phyloP scores from a whole-genome alignment of 2,329 filamentous ascomycete genomes.

The Aspergillus persii region DNA sequence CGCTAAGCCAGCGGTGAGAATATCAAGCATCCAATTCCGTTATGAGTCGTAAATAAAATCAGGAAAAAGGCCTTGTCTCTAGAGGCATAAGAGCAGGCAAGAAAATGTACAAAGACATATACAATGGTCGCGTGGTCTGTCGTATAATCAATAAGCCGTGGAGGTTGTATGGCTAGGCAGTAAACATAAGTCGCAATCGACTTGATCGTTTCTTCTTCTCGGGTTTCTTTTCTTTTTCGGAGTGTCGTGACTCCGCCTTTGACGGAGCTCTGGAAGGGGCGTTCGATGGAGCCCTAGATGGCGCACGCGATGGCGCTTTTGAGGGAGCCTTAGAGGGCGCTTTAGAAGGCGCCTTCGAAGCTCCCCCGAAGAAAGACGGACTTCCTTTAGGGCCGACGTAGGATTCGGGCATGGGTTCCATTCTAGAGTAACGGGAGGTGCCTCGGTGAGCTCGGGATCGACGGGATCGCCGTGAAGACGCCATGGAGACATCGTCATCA shows the following conservation, averaged over 20 bases:
- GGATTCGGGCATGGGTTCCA: slow-evolving; percentile 18
- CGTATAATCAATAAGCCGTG: background rate
- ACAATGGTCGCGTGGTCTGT: slow-evolving; percentile 9
- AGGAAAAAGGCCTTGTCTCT: background rate
- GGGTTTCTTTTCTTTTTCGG: slow-evolving; percentile 27
- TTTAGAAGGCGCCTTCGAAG: slow-evolving; percentile 14
- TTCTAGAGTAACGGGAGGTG: slow-evolving; percentile 16
- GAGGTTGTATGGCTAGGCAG: slow-evolving; percentile 16
- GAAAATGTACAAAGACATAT: slow-evolving; percentile 26
- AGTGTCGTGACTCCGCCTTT: slow-evolving; percentile 21
- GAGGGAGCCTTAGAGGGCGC: slow-evolving; percentile 22
- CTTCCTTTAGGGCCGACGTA: slow-evolving; percentile 4
- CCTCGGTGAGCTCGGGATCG: slow-evolving; percentile 28
- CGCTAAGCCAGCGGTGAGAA: background rate
- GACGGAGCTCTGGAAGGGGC: slow-evolving; percentile 17
- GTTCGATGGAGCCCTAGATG: slow-evolving; percentile 17
- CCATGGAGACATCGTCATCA: slow-evolving; percentile 33
- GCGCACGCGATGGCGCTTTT: slow-evolving; percentile 17
- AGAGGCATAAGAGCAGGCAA: background rate
- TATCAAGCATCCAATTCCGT: background rate
- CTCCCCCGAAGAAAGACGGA: slow-evolving; percentile 13
- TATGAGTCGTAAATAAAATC: background rate
- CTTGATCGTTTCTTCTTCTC: slow-evolving; percentile 43
- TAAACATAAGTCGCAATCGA: slow-evolving; percentile 37
- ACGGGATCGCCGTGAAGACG: slow-evolving; percentile 36